phyloP scores from a whole-genome alignment of 2,329 filamentous ascomycete species.

The Ceratocystiopsis brevicomis region DNA sequence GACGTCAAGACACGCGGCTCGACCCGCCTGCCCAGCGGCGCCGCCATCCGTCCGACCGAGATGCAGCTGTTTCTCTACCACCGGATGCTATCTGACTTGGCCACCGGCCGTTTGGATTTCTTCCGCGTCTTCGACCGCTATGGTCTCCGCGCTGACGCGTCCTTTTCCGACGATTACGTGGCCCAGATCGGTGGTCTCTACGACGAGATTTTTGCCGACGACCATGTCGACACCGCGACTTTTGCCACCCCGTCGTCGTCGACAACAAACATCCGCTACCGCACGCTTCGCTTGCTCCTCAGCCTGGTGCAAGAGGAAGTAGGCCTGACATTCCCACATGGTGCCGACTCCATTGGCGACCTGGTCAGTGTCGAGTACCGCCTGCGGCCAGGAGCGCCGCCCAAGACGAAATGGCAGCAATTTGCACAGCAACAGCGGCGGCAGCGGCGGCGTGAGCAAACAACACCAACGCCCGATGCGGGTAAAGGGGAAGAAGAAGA shows the following conservation, averaged over 20 bases:
- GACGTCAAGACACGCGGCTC: conserved; percentile 74
- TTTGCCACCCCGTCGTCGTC: too few relatives aligned
- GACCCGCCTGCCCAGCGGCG: conserved; percentile 41
- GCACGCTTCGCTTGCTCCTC: conserved; percentile 27
- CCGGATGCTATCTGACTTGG: conserved; percentile 60
- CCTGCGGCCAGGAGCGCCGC: conserved; percentile 10
- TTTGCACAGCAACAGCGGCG: too few relatives aligned
- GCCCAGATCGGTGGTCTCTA: conserved; percentile 53
- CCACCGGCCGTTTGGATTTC: conserved; percentile 51
- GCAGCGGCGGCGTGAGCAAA: neutral
- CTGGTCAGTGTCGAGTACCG: conserved; percentile 35
- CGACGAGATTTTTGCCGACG: conserved; percentile 42
- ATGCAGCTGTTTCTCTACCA: conserved; percentile 87
- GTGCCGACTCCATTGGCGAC: conserved; percentile 26
- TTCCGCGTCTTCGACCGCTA: conserved; percentile 52
- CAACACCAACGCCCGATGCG: neutral
- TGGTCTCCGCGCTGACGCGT: conserved; percentile 39
- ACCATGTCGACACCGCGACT: neutral
- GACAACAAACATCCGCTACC: conserved; percentile 21
- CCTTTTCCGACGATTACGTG: conserved; percentile 66
- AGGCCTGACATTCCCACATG: conserved; percentile 31
- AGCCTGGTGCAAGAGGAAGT: conserved; percentile 28
- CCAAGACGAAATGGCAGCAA: too few relatives aligned
- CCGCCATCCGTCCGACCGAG: conserved; percentile 52
- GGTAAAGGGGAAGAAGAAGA: neutral